These are phyloP conservation scores for Sarcodon aspratus DNA, from an alignment of 768 basidiomycete species.

Conservation along the genomic window DNA sequence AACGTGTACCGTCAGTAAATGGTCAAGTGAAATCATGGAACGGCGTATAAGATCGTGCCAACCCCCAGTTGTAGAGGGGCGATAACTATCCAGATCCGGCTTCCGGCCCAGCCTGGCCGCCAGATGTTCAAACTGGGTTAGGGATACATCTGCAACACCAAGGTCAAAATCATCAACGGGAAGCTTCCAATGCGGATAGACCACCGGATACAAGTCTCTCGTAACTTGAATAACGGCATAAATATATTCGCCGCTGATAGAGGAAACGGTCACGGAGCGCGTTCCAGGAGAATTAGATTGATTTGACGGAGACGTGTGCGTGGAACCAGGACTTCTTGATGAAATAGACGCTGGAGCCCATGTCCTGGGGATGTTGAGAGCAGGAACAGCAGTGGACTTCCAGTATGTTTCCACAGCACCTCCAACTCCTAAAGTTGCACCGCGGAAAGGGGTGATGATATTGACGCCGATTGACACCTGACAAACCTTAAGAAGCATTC, in stretches of 20 bases:
- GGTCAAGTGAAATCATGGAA: constrained; percentile 62
- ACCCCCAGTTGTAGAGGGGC: constrained; percentile 19
- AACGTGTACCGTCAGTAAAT: constrained; percentile 57
- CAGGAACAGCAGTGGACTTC: constrained; percentile 68
- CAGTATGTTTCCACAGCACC: constrained; percentile 97
- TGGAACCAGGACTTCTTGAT: constrained; percentile 17
- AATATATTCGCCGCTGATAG: constrained; percentile 81
- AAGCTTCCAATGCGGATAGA: constrained; percentile 65
- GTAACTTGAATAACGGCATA: constrained; percentile 87
- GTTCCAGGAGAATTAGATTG: constrained; percentile 35
- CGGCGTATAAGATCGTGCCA: constrained; percentile 36
- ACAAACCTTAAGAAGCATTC: constrained; percentile 1
- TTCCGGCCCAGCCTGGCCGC: constrained; percentile 39
- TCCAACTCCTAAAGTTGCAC: constrained; percentile 87
- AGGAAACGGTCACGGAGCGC: constrained; percentile 74
- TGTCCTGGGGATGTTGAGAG: not conserved
- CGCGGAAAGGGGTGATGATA: constrained; percentile 81
- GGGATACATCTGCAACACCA: constrained; percentile 75
- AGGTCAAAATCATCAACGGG: constrained; percentile 67
- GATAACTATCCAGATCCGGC: constrained; percentile 14
- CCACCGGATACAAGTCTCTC: constrained; percentile 81
- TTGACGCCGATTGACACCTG: constrained; percentile 85
- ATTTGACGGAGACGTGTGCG: constrained; percentile 52
- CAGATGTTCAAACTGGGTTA: constrained; percentile 66
- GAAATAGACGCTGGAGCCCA: constrained; percentile 13